phyloP scores from a whole-genome alignment of 805 yeast species.

The Pichia kluyveri region DNA sequence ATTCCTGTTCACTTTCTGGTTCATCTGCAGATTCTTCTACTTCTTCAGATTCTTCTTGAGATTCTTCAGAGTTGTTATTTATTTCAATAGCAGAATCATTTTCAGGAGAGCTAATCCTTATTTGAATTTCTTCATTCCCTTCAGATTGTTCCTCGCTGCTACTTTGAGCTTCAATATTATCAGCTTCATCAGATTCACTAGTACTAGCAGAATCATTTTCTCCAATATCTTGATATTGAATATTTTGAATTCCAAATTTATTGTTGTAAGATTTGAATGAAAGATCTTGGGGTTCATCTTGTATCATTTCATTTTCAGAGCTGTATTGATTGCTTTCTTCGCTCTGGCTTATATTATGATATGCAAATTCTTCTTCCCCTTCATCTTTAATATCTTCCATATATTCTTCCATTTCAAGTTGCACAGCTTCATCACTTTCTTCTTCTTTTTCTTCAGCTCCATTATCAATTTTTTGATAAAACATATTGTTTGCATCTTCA shows the following conservation, averaged over 20 bases:
- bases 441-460: background rate
- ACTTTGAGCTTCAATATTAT: background rate
- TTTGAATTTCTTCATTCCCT: too few relatives aligned
- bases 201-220: background rate
- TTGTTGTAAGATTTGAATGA: too few relatives aligned
- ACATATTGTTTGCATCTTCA: slow-evolving; percentile 3
- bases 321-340: too few relatives aligned
- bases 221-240: background rate
- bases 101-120: too few relatives aligned
- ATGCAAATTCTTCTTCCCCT: background rate
- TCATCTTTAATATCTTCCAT: background rate
- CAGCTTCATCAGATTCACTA: background rate
- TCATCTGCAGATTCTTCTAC: background rate
- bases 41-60: background rate
- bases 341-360: too few relatives aligned
- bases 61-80: background rate
- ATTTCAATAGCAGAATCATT: background rate
- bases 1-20: background rate
- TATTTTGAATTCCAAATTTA: too few relatives aligned
- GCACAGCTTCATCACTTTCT: background rate
- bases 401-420: background rate
- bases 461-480: slow-evolving; percentile 1
- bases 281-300: too few relatives aligned
- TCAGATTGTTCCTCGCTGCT: too few relatives aligned
- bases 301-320: too few relatives aligned